Conservation (phyloP, 805 yeast genomes). For the Wickerhamomyces xylosicus region DNA sequence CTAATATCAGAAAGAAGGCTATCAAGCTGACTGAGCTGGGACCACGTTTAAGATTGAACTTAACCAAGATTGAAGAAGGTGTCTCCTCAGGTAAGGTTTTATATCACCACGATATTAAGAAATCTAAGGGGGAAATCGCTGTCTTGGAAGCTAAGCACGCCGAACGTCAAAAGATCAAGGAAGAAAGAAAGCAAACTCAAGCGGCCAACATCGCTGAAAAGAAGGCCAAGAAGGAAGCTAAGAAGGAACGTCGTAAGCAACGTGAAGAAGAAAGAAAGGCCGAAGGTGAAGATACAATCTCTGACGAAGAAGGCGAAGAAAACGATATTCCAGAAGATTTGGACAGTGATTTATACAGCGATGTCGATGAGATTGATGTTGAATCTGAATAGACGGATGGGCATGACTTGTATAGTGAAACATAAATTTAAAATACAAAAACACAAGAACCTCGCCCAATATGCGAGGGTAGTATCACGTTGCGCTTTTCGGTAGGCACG, state of each 20-base stretch:
- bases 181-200: constrained; percentile 66
- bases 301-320: constrained; percentile 24
- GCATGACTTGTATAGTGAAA: too few relatives aligned
- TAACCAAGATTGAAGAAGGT: constrained; percentile 88
- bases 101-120: constrained; percentile 64
- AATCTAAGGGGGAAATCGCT: constrained; percentile 49
- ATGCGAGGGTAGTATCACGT: too few relatives aligned
- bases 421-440: too few relatives aligned
- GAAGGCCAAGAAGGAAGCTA: constrained; percentile 62
- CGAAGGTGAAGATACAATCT: constrained; percentile 13
- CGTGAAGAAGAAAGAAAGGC: constrained; percentile 31
- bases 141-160: constrained; percentile 61
- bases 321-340: constrained; percentile 32
- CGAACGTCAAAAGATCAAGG: constrained; percentile 49
- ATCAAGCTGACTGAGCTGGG: constrained; percentile 89
- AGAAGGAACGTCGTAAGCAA: constrained; percentile 57
- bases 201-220: constrained; percentile 68
- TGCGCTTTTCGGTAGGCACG: too few relatives aligned
- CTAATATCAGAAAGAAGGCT: constrained; percentile 53
- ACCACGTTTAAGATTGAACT: constrained; percentile 69
- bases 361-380: constrained; percentile 24
- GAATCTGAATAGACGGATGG: constrained; percentile 11
- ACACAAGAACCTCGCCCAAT: too few relatives aligned
- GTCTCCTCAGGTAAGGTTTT: constrained; percentile 81
- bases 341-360: constrained; percentile 37